Conservation (phyloP, 2,329 filamentous ascomycete genomes). For the Hypoxylon sp. region DNA sequence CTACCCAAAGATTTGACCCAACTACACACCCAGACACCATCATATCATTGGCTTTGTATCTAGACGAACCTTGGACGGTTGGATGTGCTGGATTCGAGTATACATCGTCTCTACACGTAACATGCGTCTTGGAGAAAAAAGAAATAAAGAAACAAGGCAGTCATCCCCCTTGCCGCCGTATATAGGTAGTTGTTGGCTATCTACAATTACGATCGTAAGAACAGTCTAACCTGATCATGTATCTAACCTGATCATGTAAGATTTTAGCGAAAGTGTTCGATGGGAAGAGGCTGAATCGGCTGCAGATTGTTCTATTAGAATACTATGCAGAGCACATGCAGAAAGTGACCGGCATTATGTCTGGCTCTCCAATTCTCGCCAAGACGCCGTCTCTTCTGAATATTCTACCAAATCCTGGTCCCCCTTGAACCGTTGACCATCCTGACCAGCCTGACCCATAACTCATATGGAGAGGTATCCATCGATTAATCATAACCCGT, state of each 20-base stretch:
- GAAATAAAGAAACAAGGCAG: neutral
- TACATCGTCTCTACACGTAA: neutral
- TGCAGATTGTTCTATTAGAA: too few relatives aligned
- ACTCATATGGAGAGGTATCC: constrained; percentile 29
- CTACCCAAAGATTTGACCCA: constrained; percentile 16
- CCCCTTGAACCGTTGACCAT: neutral
- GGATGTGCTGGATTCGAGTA: neutral
- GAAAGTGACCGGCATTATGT: neutral
- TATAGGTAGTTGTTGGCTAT: neutral
- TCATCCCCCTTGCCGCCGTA: neutral
- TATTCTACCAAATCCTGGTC: constrained; percentile 2
- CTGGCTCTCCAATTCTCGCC: constrained; percentile 33
- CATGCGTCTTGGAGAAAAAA: neutral
- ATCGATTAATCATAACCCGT: constrained; percentile 34
- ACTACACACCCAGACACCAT: neutral
- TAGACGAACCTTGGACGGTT: neutral
- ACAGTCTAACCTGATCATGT: too few relatives aligned
- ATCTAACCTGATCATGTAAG: neutral
- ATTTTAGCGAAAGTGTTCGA: neutral
- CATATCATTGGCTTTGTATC: neutral
- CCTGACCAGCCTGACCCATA: constrained; percentile 6
- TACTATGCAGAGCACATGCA: neutral
- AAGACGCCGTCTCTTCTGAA: constrained; percentile 36
- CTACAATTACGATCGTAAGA: neutral
- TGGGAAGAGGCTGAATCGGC: constrained; percentile 31